Evolutionary conservation across 169 alveolate species (phyloP).

Genomic region (Plasmodium adleri): DNA sequence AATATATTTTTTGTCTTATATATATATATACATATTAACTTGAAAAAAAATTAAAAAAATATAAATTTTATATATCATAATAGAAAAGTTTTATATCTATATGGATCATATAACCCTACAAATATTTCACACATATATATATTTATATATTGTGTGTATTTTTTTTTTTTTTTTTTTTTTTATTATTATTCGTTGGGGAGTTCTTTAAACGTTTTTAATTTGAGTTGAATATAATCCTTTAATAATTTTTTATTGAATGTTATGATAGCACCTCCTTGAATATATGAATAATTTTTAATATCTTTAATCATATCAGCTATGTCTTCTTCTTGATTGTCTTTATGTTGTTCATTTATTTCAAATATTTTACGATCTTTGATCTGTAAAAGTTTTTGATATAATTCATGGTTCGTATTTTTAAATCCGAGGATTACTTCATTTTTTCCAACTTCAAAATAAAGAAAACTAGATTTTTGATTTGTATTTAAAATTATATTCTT

Average conservation of each 20-base stretch:
- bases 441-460: constrained; percentile 26
- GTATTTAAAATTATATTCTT: constrained; percentile 54
- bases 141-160: too few relatives aligned
- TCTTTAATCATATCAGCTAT: constrained; percentile 52
- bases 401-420: constrained; percentile 54
- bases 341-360: constrained; percentile 16
- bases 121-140: too few relatives aligned
- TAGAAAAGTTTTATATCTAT: too few relatives aligned
- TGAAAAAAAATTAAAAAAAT: too few relatives aligned
- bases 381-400: constrained; percentile 51
- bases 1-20: too few relatives aligned
- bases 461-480: constrained; percentile 36
- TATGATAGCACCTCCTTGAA: constrained; percentile 59
- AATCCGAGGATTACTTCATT: constrained; percentile 57
- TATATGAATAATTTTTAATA: constrained; percentile 61
- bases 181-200: neutral
- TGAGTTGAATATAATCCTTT: constrained; percentile 13
- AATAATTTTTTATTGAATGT: constrained; percentile 43
- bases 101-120: too few relatives aligned
- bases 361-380: constrained; percentile 41
- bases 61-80: too few relatives aligned
- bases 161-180: constrained; percentile 2
- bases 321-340: constrained; percentile 13
- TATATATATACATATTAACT: too few relatives aligned
- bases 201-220: constrained; percentile 22